phyloP scores from a whole-genome alignment of 1,284 basidiomycete genomes.

The Trichosporon coremiiforme region DNA sequence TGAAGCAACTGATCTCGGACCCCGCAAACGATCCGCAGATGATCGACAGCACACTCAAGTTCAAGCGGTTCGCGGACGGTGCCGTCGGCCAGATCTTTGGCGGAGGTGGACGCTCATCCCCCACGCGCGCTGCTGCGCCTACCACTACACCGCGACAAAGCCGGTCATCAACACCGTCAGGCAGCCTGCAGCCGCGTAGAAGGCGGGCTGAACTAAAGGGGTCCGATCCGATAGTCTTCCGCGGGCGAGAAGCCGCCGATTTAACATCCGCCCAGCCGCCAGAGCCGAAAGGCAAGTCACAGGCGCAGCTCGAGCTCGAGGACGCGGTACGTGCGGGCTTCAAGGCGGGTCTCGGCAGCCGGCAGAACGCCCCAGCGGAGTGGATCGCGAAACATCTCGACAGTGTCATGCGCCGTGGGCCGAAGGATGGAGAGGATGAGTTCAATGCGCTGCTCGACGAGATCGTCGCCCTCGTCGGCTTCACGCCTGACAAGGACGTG shows the following conservation, averaged over 20 bases:
- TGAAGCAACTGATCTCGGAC: slow-evolving; percentile 48
- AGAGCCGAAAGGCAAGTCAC: neutral
- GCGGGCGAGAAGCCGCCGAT: neutral
- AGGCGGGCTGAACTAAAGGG: too few relatives aligned
- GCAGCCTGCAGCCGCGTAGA: neutral
- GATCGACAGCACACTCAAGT: slow-evolving; percentile 72
- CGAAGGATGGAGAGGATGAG: slow-evolving; percentile 61
- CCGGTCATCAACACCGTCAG: neutral
- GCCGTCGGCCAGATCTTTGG: slow-evolving; percentile 61
- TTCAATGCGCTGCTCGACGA: slow-evolving; percentile 72
- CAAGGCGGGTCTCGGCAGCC: slow-evolving; percentile 74
- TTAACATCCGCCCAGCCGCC: too few relatives aligned
- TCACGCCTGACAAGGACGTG: slow-evolving; percentile 82
- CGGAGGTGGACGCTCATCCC: neutral
- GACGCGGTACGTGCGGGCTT: slow-evolving; percentile 69
- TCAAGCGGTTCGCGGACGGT: slow-evolving; percentile 67
- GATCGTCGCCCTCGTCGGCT: slow-evolving; percentile 82
- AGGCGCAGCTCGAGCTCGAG: slow-evolving; percentile 42
- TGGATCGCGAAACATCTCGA: slow-evolving; percentile 93
- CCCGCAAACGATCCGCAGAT: slow-evolving; percentile 67
- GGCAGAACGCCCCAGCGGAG: slow-evolving; percentile 87
- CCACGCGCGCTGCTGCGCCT: neutral
- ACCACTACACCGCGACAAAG: neutral
- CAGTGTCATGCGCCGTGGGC: slow-evolving; percentile 73
- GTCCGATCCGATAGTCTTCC: too few relatives aligned